phyloP scores from a whole-genome alignment of 2,329 filamentous ascomycete genomes.

The Chrysosporium queenslandicum region DNA sequence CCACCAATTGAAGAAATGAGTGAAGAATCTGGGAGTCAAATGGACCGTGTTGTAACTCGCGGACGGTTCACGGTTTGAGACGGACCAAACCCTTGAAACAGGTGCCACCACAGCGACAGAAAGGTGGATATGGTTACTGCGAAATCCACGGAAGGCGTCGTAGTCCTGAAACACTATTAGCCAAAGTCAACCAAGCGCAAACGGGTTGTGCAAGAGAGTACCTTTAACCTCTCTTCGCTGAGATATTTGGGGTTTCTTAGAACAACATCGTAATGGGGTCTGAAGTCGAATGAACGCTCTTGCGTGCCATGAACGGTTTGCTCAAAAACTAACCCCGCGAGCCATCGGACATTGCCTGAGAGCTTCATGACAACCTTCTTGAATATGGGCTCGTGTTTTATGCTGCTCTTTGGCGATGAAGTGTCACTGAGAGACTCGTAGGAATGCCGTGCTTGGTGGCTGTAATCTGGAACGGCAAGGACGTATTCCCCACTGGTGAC shows the following conservation, averaged over 20 bases:
- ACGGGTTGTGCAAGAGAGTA: conserved; percentile 24
- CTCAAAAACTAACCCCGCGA: conserved; percentile 86
- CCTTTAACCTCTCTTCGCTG: conserved; percentile 45
- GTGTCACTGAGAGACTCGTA: conserved; percentile 42
- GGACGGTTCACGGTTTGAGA: conserved; percentile 63
- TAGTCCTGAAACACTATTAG: conserved; percentile 45
- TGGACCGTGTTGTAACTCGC: conserved; percentile 95
- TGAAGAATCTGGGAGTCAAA: conserved; percentile 89
- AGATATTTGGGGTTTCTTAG: conserved; percentile 71
- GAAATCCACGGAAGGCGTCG: conserved; percentile 92
- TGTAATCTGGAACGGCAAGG: conserved; percentile 87
- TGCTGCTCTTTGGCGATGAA: conserved; percentile 48
- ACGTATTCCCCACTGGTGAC: conserved; percentile 94
- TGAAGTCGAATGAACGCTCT: conserved; percentile 77
- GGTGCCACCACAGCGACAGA: conserved; percentile 87
- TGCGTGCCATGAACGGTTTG: conserved; percentile 58
- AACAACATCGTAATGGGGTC: conserved; percentile 82
- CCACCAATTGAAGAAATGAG: conserved; percentile 98
- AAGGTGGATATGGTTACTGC: conserved; percentile 92
- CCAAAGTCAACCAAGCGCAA: not conserved
- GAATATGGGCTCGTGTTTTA: conserved; percentile 58
- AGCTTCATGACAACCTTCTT: conserved; percentile 99
- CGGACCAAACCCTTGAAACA: conserved; percentile 73
- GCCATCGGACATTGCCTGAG: conserved; percentile 89
- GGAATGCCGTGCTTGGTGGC: conserved; percentile 67